Conservation (phyloP, 805 yeast species). For the Blastobotrys peoriensis region DNA sequence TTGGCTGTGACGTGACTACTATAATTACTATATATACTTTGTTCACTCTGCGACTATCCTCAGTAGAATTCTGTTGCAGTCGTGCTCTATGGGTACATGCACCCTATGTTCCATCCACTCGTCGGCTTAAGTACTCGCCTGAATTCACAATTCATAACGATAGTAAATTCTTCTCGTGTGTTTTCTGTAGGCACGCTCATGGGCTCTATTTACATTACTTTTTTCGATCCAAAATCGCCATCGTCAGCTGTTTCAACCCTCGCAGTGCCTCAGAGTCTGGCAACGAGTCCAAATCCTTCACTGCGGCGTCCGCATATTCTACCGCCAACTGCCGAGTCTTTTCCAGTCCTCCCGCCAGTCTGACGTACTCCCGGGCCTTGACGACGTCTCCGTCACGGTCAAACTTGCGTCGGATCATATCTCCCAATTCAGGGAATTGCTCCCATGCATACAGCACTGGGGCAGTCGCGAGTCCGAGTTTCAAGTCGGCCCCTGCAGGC, state of each 20-base stretch:
- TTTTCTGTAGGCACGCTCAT: no score
- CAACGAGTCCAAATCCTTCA: slow-evolving; percentile 54
- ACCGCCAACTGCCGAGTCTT: slow-evolving; percentile 73
- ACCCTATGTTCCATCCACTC: no score
- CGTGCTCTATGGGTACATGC: no score
- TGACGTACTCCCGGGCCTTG: slow-evolving; percentile 69
- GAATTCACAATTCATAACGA: no score
- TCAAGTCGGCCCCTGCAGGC: slow-evolving; percentile 92
- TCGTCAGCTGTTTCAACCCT: slow-evolving; percentile 80
- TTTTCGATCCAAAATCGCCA: slow-evolving; percentile 72
- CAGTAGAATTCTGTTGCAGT: no score
- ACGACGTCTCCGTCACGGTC: slow-evolving; percentile 76
- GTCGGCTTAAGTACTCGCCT: no score
- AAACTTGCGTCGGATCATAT: slow-evolving; percentile 77
- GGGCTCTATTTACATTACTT: no score
- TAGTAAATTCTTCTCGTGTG: no score
- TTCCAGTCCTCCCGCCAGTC: slow-evolving; percentile 63
- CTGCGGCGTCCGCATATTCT: slow-evolving; percentile 69
- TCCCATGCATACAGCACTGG: slow-evolving; percentile 95
- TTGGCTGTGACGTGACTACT: no score
- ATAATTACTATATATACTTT: no score
- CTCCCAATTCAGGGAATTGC: slow-evolving; percentile 77
- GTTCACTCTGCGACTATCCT: no score
- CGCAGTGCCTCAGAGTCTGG: slow-evolving; percentile 89
- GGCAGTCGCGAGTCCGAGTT: slow-evolving; percentile 93